Conservation (phyloP, 2,329 filamentous ascomycete species). For the Colletotrichum sp. region DNA sequence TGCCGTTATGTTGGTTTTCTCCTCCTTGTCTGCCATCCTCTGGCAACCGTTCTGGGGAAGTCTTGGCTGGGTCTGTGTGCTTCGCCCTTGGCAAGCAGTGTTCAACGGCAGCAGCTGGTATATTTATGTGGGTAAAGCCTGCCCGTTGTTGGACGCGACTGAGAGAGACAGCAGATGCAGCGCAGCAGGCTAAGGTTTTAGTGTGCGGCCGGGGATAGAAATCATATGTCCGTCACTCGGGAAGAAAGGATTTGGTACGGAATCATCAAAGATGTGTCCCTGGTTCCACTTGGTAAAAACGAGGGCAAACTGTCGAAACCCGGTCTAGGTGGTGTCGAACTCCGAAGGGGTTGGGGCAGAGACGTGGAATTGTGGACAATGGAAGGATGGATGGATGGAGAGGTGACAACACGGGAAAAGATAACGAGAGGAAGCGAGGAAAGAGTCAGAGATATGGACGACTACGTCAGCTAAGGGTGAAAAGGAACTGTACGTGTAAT, state of each 20-base stretch:
- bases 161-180: neutral
- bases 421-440: neutral
- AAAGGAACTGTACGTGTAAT: constrained; percentile 3
- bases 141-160: neutral
- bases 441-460: neutral
- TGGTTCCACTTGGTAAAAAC: neutral
- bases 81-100: neutral
- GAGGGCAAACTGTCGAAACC: neutral
- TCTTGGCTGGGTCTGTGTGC: neutral
- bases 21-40: constrained; percentile 29
- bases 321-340: neutral
- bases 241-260: neutral
- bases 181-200: neutral
- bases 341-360: neutral
- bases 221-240: constrained; percentile 1
- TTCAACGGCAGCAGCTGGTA: neutral
- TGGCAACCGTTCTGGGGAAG: neutral
- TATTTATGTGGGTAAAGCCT: neutral
- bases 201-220: neutral
- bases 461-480: neutral
- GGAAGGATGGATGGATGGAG: neutral
- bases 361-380: neutral
- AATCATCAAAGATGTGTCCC: neutral
- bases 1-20: constrained; percentile 26
- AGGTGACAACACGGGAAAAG: neutral